A percentile compares a stretch with the other conserved stretches of the same genome.
Conservation (phyloP, 148 eudicot genomes). For the Polygonum maritimum region DNA sequence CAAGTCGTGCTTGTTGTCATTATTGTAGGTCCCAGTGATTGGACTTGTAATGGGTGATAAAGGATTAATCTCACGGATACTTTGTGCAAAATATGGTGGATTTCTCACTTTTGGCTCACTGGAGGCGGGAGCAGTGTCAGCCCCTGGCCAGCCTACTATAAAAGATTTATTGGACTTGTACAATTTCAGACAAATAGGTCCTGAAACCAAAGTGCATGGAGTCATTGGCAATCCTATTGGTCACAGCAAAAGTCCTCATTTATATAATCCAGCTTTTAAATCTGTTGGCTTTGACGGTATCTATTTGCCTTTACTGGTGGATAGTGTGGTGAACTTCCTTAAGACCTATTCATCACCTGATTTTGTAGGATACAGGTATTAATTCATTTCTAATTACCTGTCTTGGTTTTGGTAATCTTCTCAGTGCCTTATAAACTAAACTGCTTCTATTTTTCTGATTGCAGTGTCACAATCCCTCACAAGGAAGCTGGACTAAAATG, state of each 20-base stretch:
- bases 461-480: constrained; percentile 40
- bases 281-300: constrained; percentile 60
- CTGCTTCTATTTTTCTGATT: neutral
- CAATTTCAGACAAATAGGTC: constrained; percentile 62
- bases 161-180: constrained; percentile 56
- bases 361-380: constrained; percentile 77
- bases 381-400: neutral
- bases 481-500: constrained; percentile 33
- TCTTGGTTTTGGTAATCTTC: neutral
- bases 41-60: constrained; percentile 89
- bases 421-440: neutral
- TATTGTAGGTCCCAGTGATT: constrained; percentile 64
- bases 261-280: constrained; percentile 61
- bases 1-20: neutral
- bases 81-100: constrained; percentile 84
- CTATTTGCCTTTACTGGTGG: constrained; percentile 69
- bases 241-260: constrained; percentile 75
- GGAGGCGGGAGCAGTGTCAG: constrained; percentile 62
- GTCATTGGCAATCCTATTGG: constrained; percentile 80
- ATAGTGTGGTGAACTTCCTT: constrained; percentile 45
- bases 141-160: constrained; percentile 87
- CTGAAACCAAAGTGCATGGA: constrained; percentile 73
- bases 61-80: constrained; percentile 68
- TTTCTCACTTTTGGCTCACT: constrained; percentile 78
- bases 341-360: constrained; percentile 64